Conservation (phyloP, 2,329 filamentous ascomycete genomes). For the Aspergillus sp. region DNA sequence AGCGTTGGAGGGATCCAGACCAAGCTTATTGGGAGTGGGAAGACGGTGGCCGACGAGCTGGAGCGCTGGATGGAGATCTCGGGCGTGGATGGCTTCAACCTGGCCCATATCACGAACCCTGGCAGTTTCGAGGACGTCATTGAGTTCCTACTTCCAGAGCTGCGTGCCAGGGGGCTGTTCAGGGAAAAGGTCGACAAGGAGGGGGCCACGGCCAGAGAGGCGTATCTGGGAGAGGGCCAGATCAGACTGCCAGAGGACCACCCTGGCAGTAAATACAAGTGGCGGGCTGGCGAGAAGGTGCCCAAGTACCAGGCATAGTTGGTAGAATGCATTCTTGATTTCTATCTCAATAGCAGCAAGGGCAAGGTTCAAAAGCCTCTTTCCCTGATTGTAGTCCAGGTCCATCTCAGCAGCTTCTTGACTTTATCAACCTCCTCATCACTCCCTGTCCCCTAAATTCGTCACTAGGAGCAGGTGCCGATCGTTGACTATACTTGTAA, state of each 20-base stretch:
- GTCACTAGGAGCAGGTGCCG: too few species aligned
- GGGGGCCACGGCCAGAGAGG: conserved; percentile 42
- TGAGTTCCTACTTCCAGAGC: conserved; percentile 31
- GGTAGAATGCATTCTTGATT: too few species aligned
- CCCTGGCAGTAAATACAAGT: conserved; percentile 37
- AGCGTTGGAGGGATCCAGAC: conserved; percentile 35
- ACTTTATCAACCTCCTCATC: too few species aligned
- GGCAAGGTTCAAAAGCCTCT: too few species aligned
- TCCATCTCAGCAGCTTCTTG: too few species aligned
- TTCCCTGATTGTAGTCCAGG: too few species aligned
- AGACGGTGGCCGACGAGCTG: conserved; percentile 39
- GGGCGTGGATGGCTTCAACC: conserved; percentile 38
- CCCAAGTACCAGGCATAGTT: conserved; percentile 27
- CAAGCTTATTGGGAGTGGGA: conserved; percentile 37
- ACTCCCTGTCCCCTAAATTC: too few species aligned
- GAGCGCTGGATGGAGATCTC: conserved; percentile 38
- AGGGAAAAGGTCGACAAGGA: conserved; percentile 37
- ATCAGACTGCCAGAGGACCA: conserved; percentile 36
- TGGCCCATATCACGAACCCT: conserved; percentile 35
- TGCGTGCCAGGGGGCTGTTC: conserved; percentile 38
- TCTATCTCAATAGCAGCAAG: too few species aligned
- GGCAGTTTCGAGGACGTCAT: conserved; percentile 40
- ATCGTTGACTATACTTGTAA: too few species aligned
- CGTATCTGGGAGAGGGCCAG: conserved; percentile 33
- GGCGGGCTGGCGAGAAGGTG: conserved; percentile 33